Percentiles rank a stretch among this genome's conserved stretches.
phyloP scores from a whole-genome alignment of 2,329 filamentous ascomycete genomes.

The Aspergillus sp. region DNA sequence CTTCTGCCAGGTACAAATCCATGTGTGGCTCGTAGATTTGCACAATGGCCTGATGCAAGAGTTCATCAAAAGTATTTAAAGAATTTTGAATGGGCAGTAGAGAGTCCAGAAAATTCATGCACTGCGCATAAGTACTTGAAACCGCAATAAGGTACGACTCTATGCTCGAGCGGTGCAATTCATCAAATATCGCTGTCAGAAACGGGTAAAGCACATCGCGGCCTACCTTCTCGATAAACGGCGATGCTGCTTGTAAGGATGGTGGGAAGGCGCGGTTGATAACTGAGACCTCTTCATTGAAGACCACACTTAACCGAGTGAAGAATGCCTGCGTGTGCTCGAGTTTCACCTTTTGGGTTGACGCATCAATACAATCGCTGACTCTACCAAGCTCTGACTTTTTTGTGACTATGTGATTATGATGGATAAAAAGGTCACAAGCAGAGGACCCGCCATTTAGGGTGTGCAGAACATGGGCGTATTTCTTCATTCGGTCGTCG shows the following conservation, averaged over 20 bases:
- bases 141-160: conserved; percentile 81
- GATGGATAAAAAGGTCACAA: conserved; percentile 83
- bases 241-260: conserved; percentile 68
- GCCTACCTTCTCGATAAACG: conserved; percentile 77
- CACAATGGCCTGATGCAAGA: conserved; percentile 66
- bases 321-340: conserved; percentile 83
- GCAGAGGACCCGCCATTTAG: conserved; percentile 79
- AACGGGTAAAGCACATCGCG: conserved; percentile 85
- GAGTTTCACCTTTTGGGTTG: conserved; percentile 68
- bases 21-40: conserved; percentile 86
- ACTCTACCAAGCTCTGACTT: conserved; percentile 70
- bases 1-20: conserved; percentile 90
- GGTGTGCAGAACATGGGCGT: conserved; percentile 78
- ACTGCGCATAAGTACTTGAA: conserved; percentile 84
- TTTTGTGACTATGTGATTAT: conserved; percentile 79
- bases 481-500: conserved; percentile 83
- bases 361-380: conserved; percentile 75
- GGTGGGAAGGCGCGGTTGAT: conserved; percentile 82
- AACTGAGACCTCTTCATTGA: conserved; percentile 78
- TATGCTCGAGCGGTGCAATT: conserved; percentile 73
- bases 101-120: conserved; percentile 71
- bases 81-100: conserved; percentile 65
- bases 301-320: conserved; percentile 67
- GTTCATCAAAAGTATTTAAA: conserved; percentile 60
- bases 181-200: conserved; percentile 79